These are phyloP conservation scores for Penicillium daleae DNA, from an alignment of 495 filamentous ascomycete species.

Conservation along the genomic window DNA sequence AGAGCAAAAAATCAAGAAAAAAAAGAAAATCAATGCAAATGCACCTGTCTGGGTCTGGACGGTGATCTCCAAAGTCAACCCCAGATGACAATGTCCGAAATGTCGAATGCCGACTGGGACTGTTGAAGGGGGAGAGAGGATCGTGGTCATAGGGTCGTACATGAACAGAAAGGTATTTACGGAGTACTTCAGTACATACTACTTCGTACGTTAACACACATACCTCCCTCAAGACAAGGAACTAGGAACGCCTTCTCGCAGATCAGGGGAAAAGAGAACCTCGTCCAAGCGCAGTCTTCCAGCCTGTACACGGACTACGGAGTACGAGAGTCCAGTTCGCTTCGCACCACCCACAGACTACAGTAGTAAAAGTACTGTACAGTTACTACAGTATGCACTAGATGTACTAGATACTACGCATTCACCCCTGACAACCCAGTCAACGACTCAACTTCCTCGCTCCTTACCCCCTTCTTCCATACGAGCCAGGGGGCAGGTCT, in stretches of 20 bases:
- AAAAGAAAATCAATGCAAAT: neutral
- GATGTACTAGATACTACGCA: too few species aligned
- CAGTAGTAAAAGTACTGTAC: neutral
- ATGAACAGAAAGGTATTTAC: neutral
- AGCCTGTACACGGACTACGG: too few species aligned
- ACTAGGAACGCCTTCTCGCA: slow-evolving; percentile 5
- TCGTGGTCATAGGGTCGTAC: neutral
- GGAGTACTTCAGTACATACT: neutral
- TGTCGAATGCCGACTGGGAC: neutral
- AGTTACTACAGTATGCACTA: too few species aligned
- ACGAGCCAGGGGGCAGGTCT: slow-evolving; percentile 30
- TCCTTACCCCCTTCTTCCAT: slow-evolving; percentile 2
- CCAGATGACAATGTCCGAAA: neutral
- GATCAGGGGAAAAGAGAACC: slow-evolving; percentile 4
- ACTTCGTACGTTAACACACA: neutral
- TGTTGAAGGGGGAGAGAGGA: neutral
- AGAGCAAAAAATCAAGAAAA: neutral
- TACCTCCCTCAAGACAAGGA: neutral
- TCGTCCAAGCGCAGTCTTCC: slow-evolving; percentile 7
- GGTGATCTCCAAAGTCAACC: neutral
- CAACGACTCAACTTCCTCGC: too few species aligned
- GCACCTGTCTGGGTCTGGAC: neutral
- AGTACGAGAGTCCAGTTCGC: neutral
- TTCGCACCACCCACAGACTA: neutral
- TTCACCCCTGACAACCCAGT: neutral